These are phyloP conservation scores for Hypoxylon lienhwacheense DNA, from an alignment of 495 filamentous ascomycete species.

Conservation along the genomic window DNA sequence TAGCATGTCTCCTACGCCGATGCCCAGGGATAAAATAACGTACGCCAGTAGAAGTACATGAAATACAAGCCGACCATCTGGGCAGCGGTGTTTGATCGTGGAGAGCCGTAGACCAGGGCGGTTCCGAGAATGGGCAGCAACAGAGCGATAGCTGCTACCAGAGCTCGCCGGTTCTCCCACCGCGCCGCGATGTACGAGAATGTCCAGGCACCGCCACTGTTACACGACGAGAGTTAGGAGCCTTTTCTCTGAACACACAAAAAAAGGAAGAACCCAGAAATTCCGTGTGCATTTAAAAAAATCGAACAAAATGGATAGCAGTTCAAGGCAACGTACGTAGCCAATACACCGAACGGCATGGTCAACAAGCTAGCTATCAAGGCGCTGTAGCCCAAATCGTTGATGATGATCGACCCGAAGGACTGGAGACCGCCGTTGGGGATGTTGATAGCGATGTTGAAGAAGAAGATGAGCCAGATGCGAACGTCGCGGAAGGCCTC, in stretches of 20 bases:
- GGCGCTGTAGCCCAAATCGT: constrained; percentile 26
- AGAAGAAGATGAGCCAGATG: constrained; percentile 28
- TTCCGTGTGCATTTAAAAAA: too few species aligned
- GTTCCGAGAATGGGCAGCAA: constrained; percentile 42
- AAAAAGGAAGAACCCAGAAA: too few species aligned
- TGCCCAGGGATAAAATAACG: constrained; percentile 33
- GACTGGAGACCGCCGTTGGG: constrained; percentile 30
- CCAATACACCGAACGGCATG: constrained; percentile 44
- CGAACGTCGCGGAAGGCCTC: constrained; percentile 32
- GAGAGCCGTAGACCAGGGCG: constrained; percentile 42
- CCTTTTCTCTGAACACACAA: too few species aligned
- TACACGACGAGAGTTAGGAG: too few species aligned
- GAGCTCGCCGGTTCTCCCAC: constrained; percentile 42
- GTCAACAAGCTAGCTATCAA: constrained; percentile 24
- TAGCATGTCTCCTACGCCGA: neutral
- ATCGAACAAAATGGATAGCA: too few species aligned
- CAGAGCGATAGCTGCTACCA: constrained; percentile 38
- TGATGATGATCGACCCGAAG: constrained; percentile 32
- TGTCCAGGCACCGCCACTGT: constrained; percentile 31
- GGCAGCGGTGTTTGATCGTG: constrained; percentile 39
- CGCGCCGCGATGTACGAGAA: constrained; percentile 44
- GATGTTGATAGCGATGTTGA: constrained; percentile 29
- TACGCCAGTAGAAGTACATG: constrained; percentile 42
- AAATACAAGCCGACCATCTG: constrained; percentile 44
- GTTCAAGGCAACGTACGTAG: constrained; percentile 31